Evolutionary conservation across 1,284 basidiomycete species (phyloP).

Genomic region (Pseudomicrostroma phylloplanum): DNA sequence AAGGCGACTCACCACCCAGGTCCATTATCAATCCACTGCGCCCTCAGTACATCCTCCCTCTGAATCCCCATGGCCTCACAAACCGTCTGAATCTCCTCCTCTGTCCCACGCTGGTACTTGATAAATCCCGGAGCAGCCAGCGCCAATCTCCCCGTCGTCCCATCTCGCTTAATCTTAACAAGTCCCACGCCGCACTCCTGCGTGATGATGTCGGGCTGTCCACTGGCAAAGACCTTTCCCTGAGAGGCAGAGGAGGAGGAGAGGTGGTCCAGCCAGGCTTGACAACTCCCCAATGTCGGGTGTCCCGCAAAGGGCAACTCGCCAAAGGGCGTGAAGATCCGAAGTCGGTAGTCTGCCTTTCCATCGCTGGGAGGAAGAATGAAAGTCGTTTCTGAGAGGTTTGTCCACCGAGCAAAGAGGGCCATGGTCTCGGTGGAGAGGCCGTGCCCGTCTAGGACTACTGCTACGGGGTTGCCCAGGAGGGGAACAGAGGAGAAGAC

Average conservation of each 20-base stretch:
- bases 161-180: slow-evolving; percentile 19
- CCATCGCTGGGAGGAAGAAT: slow-evolving; percentile 22
- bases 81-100: slow-evolving; percentile 14
- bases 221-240: not conserved
- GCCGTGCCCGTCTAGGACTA: slow-evolving; percentile 20
- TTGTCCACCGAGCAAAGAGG: slow-evolving; percentile 36
- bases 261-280: slow-evolving; percentile 17
- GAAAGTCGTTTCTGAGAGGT: slow-evolving; percentile 41
- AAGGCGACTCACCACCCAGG: slow-evolving; percentile 33
- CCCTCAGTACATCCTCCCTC: slow-evolving; percentile 16
- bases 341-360: slow-evolving; percentile 31
- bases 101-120: slow-evolving; percentile 22
- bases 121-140: slow-evolving; percentile 28
- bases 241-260: not conserved
- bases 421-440: slow-evolving; percentile 24
- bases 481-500: slow-evolving; percentile 28
- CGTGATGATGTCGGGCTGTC: not conserved
- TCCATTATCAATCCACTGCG: slow-evolving; percentile 34
- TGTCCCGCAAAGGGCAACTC: slow-evolving; percentile 42
- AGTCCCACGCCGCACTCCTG: slow-evolving; percentile 38
- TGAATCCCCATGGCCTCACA: slow-evolving; percentile 18
- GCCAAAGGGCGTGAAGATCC: slow-evolving; percentile 31
- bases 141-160: slow-evolving; percentile 6
- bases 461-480: slow-evolving; percentile 38
- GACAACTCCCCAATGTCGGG: slow-evolving; percentile 33